Percentiles rank a stretch among this genome's conserved stretches.
phyloP scores from a whole-genome alignment of 2,329 filamentous ascomycete genomes.

The Tympanopsis confertula region DNA sequence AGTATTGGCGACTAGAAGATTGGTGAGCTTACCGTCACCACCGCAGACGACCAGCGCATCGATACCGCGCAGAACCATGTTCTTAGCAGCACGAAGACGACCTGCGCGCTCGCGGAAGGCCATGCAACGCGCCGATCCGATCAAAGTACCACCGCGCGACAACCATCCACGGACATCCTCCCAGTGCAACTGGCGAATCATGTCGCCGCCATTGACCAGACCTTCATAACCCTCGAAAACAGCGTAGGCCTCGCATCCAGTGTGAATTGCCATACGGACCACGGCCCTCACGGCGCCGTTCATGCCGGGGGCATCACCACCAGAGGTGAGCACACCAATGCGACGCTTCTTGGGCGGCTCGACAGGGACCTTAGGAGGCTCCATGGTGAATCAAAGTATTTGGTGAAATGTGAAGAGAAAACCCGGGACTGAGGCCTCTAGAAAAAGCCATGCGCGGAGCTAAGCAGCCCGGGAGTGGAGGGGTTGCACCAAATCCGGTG shows the following conservation, averaged over 20 bases:
- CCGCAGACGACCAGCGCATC: constrained; percentile 59
- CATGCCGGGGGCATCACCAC: constrained; percentile 62
- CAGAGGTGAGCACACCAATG: constrained; percentile 59
- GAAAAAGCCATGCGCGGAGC: too few relatives aligned
- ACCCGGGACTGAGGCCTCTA: too few relatives aligned
- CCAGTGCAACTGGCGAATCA: constrained; percentile 57
- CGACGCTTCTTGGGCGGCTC: constrained; percentile 1
- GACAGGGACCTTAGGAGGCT: not conserved
- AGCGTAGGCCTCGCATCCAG: constrained; percentile 38
- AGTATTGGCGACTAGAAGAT: too few relatives aligned
- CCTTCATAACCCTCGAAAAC: constrained; percentile 60
- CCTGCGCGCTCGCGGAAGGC: constrained; percentile 51
- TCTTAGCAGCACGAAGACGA: constrained; percentile 51
- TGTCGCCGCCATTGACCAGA: constrained; percentile 52
- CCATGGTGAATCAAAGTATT: too few relatives aligned
- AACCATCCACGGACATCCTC: constrained; percentile 60
- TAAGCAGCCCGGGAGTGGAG: too few relatives aligned
- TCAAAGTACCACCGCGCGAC: constrained; percentile 56
- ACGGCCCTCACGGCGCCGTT: constrained; percentile 58
- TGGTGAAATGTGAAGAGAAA: too few relatives aligned
- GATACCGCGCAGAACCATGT: constrained; percentile 55
- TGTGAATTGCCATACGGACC: constrained; percentile 54
- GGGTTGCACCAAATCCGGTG: too few relatives aligned
- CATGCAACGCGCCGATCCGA: constrained; percentile 55
- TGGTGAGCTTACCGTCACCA: constrained; percentile 58